These are phyloP conservation scores for Albugo laibachii DNA, from an alignment of 352 stramenopile species.

Conservation along the genomic window DNA sequence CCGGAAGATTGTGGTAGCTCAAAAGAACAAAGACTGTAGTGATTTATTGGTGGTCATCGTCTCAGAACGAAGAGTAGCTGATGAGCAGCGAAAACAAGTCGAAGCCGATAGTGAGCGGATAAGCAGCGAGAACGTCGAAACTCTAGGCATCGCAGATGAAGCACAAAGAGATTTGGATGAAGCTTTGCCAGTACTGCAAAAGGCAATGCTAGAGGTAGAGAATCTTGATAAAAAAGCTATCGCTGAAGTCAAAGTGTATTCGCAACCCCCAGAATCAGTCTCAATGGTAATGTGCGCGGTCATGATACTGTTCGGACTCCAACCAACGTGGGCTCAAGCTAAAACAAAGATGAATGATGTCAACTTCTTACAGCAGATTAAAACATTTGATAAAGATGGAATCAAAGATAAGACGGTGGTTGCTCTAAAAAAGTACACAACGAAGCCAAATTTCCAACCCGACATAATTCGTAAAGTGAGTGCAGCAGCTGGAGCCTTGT, in stretches of 20 bases:
- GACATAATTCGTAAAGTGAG: conserved; percentile 84
- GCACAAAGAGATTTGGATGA: conserved; percentile 89
- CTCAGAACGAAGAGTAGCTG: conserved; percentile 81
- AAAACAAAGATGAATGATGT: conserved; percentile 90
- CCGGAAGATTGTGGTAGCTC: conserved; percentile 77
- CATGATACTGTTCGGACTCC: conserved; percentile 90
- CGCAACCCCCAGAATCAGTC: conserved; percentile 81
- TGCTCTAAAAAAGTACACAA: conserved; percentile 89
- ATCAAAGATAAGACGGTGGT: conserved; percentile 85
- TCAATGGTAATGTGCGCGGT: conserved; percentile 89
- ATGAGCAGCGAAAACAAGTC: conserved; percentile 87
- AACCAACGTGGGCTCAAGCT: conserved; percentile 81
- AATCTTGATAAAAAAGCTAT: conserved; percentile 91
- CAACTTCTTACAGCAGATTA: conserved; percentile 87
- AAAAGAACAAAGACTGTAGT: conserved; percentile 90
- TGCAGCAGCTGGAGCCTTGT: conserved; percentile 71
- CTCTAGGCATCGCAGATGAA: conserved; percentile 87
- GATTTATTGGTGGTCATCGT: conserved; percentile 90
- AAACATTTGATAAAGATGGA: conserved; percentile 92
- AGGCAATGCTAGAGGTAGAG: conserved; percentile 86
- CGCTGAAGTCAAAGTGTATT: conserved; percentile 91
- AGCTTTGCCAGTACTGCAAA: conserved; percentile 83
- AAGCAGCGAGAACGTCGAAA: conserved; percentile 79
- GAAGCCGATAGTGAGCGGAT: conserved; percentile 87
- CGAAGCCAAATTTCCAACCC: conserved; percentile 61